A percentile compares a stretch with the other conserved stretches of the same genome.
Evolutionary conservation across 352 stramenopile species (phyloP).

Genomic region (Globisporangium nodosum): DNA sequence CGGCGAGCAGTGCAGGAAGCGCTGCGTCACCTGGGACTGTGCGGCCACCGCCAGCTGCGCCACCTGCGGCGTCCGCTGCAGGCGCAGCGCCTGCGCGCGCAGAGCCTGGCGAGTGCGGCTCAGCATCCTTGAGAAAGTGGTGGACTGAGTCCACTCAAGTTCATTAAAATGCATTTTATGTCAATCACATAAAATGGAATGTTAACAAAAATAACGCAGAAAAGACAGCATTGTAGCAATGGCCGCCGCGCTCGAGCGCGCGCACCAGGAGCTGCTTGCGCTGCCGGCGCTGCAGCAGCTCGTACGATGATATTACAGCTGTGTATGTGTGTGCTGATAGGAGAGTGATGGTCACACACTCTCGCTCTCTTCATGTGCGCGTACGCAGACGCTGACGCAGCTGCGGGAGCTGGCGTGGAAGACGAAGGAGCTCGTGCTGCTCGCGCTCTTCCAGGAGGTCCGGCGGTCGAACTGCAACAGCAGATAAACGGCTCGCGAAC

Average conservation of each 20-base stretch:
- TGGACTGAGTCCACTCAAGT: neutral
- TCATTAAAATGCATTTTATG: no score
- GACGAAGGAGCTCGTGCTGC: constrained; percentile 34
- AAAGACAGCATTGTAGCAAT: neutral
- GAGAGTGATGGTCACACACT: neutral
- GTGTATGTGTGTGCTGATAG: neutral
- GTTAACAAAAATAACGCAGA: neutral
- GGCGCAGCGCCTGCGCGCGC: constrained; percentile 1
- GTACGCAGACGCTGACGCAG: constrained; percentile 32
- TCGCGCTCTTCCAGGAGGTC: constrained; percentile 51
- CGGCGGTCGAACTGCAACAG: neutral
- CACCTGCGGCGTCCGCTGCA: constrained; percentile 1
- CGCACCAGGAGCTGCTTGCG: constrained; percentile 27
- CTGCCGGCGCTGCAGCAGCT: constrained; percentile 27
- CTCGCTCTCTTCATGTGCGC: neutral
- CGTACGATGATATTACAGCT: constrained; percentile 8
- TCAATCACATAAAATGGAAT: no score
- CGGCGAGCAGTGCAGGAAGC: constrained; percentile 12
- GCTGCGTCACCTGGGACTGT: neutral
- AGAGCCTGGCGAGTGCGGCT: constrained; percentile 3
- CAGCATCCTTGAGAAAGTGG: constrained; percentile 3
- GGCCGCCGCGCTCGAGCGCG: constrained; percentile 9
- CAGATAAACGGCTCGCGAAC: no score
- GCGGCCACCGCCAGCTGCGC: neutral
- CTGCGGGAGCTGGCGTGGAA: constrained; percentile 43